A percentile compares a stretch with the other conserved stretches of the same genome.
phyloP scores from a whole-genome alignment of 2,329 filamentous ascomycete species.

The Alternaria rosae region DNA sequence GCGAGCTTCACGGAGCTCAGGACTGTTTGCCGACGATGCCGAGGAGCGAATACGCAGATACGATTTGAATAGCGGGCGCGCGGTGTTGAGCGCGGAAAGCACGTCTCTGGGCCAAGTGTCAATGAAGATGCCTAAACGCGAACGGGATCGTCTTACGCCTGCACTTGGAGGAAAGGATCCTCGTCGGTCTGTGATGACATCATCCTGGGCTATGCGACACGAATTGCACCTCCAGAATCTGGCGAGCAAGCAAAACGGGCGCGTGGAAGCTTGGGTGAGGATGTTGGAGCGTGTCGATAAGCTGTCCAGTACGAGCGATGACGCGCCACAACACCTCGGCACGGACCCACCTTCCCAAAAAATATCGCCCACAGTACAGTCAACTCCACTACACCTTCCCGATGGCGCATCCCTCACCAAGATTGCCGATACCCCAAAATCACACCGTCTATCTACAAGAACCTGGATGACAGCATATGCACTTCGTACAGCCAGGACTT shows the following conservation, averaged over 20 bases:
- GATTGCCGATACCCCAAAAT: neutral
- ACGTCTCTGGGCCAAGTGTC: slow-evolving; percentile 74
- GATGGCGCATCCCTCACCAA: slow-evolving; percentile 8
- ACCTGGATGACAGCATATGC: slow-evolving; percentile 37
- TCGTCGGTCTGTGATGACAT: slow-evolving; percentile 50
- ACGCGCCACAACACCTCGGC: slow-evolving; percentile 17
- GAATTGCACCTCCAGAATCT: neutral
- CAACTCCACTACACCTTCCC: slow-evolving; percentile 18
- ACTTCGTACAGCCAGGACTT: no score
- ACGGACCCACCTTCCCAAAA: slow-evolving; percentile 27
- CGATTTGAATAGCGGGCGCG: slow-evolving; percentile 87
- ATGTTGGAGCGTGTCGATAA: slow-evolving; percentile 17
- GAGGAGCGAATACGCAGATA: slow-evolving; percentile 96
- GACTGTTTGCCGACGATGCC: slow-evolving; percentile 70
- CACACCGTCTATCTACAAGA: slow-evolving; percentile 3
- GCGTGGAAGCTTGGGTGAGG: slow-evolving; percentile 3
- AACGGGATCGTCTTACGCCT: slow-evolving; percentile 47
- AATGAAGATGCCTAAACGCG: slow-evolving; percentile 22
- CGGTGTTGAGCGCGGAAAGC: slow-evolving; percentile 78
- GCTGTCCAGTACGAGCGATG: slow-evolving; percentile 13
- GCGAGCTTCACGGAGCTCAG: slow-evolving; percentile 68
- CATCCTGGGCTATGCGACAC: slow-evolving; percentile 34
- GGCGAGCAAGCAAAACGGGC: neutral
- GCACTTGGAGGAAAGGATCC: slow-evolving; percentile 61
- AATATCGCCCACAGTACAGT: slow-evolving; percentile 18